Conservation (phyloP, 1,139 yeast genomes). For the Hansenula lynferdii region DNA sequence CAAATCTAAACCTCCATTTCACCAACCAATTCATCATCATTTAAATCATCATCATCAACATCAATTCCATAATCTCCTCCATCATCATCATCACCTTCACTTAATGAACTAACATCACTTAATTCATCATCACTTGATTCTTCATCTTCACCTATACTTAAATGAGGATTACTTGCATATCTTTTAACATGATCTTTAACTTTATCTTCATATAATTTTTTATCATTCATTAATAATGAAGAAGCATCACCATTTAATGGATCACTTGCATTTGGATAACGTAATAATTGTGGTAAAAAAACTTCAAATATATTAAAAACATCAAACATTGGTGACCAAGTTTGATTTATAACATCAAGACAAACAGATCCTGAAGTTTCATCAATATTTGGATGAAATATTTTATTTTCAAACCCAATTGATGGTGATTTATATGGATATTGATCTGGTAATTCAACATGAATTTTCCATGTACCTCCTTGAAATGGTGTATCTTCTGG, state of each 20-base stretch:
- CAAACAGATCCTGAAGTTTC: conserved; percentile 92
- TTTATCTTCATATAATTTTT: conserved; percentile 57
- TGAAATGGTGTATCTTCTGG: conserved; percentile 88
- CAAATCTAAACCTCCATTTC: conserved; percentile 10
- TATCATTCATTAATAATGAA: conserved; percentile 69
- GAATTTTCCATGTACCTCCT: conserved; percentile 87
- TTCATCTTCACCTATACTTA: conserved; percentile 33
- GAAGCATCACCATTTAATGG: conserved; percentile 94
- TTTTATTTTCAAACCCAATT: conserved; percentile 87
- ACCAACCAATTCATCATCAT: conserved; percentile 8
- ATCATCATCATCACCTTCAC: conserved; percentile 39
- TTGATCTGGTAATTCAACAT: conserved; percentile 93
- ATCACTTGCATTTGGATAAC: conserved; percentile 93
- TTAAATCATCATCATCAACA: conserved; percentile 7
- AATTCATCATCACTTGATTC: conserved; percentile 34
- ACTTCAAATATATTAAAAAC: conserved; percentile 87
- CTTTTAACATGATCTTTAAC: conserved; percentile 70
- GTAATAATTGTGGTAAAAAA: conserved; percentile 84
- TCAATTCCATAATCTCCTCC: conserved; percentile 11
- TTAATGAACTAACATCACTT: conserved; percentile 40
- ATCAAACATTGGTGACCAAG: conserved; percentile 99
- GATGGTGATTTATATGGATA: conserved; percentile 96
- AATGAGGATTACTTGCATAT: conserved; percentile 59
- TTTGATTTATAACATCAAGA: conserved; percentile 92
- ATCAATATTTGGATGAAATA: conserved; percentile 92